Evolutionary conservation across 2,329 filamentous ascomycete species (phyloP), one percentile per base, ranked within the genome.

Genomic region (Sordariomycetes sp.): DNA sequence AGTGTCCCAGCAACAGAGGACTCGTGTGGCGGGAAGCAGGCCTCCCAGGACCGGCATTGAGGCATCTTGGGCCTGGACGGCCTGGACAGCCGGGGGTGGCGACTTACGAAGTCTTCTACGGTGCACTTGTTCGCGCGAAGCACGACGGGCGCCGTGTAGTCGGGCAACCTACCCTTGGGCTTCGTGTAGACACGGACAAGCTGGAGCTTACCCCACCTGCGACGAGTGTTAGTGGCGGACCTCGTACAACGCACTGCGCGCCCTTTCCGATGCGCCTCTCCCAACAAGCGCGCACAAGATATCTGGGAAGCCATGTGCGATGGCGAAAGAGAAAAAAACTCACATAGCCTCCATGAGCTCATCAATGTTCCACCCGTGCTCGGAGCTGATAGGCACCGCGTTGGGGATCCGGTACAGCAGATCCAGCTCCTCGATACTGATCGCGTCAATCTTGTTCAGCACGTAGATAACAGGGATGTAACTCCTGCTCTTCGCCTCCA

Each of bases 381-480:
- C 94, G 35, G 92, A 94, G 69, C 91, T 96, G 73, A 99, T 97
- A 32, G 94, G 94, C 59, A 94, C 94, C 15, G 94, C 90, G 69
- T 97, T 95, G 54, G 94, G 94, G 63, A 99, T 99, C 50, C 92
- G 86, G 74, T 99, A 97, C 32, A 99, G 79, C 60, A 99, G 76
- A 72, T 99, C 94, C 60, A 99, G 79, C 73, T 99, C 94, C 73
- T 99, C 92, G 64, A 99, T 97, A 55, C 89, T 92, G 69, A 99
- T 97, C 57, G 91, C 84, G 72, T 99, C 94, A 64, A 99, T 99
- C 78, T 99, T 99, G 81, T 99, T 99, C 65, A 99, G 80, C 50
- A 95, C 94, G 74, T 99, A 99, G 57, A 99, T 89, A 62, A 97
- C 94, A n/a, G 94, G 94, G 62, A 99, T 97, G 70, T 99, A 99